Base-by-base conservation (phyloP, 192 early-diverging fungal genomes). In the Phycomyces nitens region DNA sequence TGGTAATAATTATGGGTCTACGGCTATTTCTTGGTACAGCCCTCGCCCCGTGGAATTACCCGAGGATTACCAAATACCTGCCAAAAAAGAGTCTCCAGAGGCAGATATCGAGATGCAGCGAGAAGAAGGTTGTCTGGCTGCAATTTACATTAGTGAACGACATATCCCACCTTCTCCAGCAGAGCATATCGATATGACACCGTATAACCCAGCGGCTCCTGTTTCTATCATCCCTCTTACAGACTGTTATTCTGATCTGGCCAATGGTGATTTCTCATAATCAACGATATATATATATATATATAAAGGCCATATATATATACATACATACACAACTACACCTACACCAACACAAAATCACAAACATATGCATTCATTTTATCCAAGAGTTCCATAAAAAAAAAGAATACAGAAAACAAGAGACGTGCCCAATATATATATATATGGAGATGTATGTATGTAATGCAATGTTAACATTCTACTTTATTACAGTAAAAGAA, bases 151-250 rank as follows among this genome's bases (percentile, higher is more conserved):
- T 15, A 68, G 22, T 34, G 52, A 21, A 24, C 27, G 22, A n/a
- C 66, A 68, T 53, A 68, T 68, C 11, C 66, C 66, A 18, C 34
- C 66, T 26, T 60, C 58, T 18, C 66, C 66, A n/a, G 49, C 50
- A 15, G 66, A 68, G 26, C 58, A 60, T 29, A 29, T 52, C 47
- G 14, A 61, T 18, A 16, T 52, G 40, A 29, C 62, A 54, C 62
- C 51, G 8, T 11, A 43, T 10, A 20, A 26, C 21, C 60, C 60
- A 18, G 34, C 12, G 3, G 11, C 44, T 56, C 10, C 34, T 43
- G 21, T 58, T 34, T 29, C 42, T 43, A 38, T 58, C 27, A 38
- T 58, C 57, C 44, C 44, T 6, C 44, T 47, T 18, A 47, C 44
- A 2, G 44, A 47, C 11, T 47, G 44, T 11, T 47, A 47, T 18